These are phyloP conservation scores for Lepiota brunneoincarnata DNA, from an alignment of 768 basidiomycete species.

Conservation along the genomic window DNA sequence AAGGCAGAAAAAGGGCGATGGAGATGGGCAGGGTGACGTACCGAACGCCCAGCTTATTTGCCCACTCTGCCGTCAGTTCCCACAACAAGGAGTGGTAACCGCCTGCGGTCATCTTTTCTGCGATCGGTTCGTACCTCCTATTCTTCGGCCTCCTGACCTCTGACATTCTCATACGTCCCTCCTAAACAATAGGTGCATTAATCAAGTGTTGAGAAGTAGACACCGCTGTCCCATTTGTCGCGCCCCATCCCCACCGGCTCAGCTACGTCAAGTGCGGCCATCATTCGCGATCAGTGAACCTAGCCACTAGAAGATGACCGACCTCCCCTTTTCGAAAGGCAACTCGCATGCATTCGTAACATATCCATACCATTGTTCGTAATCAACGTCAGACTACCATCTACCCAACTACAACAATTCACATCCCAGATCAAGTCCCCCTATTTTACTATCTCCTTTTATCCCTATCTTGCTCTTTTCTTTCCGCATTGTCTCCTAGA, in stretches of 20 bases:
- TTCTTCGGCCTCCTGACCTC: not conserved
- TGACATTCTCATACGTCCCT: not conserved
- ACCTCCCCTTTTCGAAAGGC: too few species aligned
- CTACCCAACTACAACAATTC: too few species aligned
- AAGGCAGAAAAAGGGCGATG: not conserved
- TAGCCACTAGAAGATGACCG: not conserved
- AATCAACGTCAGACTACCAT: too few species aligned
- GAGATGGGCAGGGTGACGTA: not conserved
- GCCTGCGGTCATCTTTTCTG: constrained; percentile 31
- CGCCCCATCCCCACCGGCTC: constrained; percentile 14
- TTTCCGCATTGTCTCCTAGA: too few species aligned
- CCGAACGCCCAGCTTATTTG: constrained; percentile 24
- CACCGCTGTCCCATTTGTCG: constrained; percentile 24
- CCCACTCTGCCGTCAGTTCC: constrained; percentile 28
- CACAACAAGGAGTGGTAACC: constrained; percentile 27
- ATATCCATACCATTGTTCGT: too few species aligned
- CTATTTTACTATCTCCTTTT: too few species aligned
- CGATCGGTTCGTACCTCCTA: constrained; percentile 15
- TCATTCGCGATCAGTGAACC: constrained; percentile 17
- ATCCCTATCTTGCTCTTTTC: too few species aligned
- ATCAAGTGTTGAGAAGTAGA: constrained; percentile 13
- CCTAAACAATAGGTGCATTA: constrained; percentile 17
- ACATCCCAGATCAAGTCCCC: too few species aligned
- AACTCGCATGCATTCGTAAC: too few species aligned
- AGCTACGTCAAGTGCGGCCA: constrained; percentile 19